Conservation (phyloP, 495 filamentous ascomycete genomes). For the Podospora tetraspora region DNA sequence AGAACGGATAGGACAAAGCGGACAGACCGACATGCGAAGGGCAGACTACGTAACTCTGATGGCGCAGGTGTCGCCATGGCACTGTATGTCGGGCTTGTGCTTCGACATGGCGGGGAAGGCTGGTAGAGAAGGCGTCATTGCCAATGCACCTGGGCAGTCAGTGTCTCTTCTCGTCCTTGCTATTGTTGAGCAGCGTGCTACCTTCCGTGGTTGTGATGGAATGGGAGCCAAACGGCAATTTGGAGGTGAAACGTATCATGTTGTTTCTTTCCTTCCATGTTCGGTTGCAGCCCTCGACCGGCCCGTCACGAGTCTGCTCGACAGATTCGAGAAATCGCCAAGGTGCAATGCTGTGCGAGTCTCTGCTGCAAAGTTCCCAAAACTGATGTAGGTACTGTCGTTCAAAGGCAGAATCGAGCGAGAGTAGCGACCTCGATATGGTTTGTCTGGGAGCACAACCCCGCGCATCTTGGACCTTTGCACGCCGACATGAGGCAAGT, state of each 20-base stretch:
- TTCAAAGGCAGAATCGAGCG: background rate
- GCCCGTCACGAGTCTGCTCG: background rate
- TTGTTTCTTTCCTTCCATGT: background rate
- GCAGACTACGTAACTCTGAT: background rate
- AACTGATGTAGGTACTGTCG: background rate
- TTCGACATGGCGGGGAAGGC: background rate
- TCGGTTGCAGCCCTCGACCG: background rate
- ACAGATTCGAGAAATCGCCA: background rate
- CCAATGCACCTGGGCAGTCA: background rate
- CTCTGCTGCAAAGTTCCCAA: background rate
- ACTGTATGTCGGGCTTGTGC: background rate
- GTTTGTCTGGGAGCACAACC: background rate
- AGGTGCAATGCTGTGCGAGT: background rate
- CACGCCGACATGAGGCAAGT: background rate
- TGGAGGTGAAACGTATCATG: background rate
- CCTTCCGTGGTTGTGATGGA: background rate
- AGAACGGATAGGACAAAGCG: background rate
- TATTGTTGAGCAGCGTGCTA: background rate
- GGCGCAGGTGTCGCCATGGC: background rate
- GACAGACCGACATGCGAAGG: background rate
- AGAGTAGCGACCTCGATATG: background rate
- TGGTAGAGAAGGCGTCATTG: background rate
- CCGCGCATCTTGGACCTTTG: background rate
- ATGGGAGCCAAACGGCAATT: background rate
- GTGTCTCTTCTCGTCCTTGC: background rate